Base-by-base conservation (phyloP, 2,329 filamentous ascomycete species). In the Onygenales sp. region DNA sequence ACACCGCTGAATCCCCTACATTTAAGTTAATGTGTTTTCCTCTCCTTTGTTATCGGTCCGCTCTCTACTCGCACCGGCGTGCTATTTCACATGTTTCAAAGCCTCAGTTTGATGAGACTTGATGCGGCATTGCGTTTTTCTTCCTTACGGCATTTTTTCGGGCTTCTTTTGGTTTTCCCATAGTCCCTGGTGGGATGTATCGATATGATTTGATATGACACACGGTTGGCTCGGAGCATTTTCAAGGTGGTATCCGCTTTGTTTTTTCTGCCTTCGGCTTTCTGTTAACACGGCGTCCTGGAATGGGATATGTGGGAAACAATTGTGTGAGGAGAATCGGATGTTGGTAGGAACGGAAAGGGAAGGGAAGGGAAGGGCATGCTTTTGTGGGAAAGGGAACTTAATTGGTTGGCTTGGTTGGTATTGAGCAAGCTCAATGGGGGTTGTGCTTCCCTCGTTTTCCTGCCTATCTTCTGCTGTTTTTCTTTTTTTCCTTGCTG, bases 181-280 rank as follows among this genome's bases (percentile, higher is more conserved):
- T 21, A 17, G 33, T 32, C 10, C 17, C 34, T 39, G 33, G 33
- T 39, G 46, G 27, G 34, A 39, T 49, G 46, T 40, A n/a, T 49
- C 46, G 17, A 49, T 40, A 49, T 40, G 42, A 49, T 45, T 45
- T 40, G 43, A 49, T 52, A 46, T 46, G 50, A 52, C 39, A 52
- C 32, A 47, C 34, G 34, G 46, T 49, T 49, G 34, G 33, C 34
- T 49, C 39, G 46, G 46, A 39, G 34, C 46, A 49, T 39, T 49
- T 49, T 39, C 34, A 49, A 49, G 34, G 34, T 31, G 8, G 21
- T 45, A 17, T 51, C 52, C 44, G 7, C 9, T 49, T 43, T 49
- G 17, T 42, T 13, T 40, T 49, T 31, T 39, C 39, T 49, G 7
- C 8, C 13, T 47, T 47, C 14, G 32, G 33, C n/a, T 47, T 47